Evolutionary conservation across 805 yeast genomes (phyloP).

Genomic region (Kazachstania psychrophila): DNA sequence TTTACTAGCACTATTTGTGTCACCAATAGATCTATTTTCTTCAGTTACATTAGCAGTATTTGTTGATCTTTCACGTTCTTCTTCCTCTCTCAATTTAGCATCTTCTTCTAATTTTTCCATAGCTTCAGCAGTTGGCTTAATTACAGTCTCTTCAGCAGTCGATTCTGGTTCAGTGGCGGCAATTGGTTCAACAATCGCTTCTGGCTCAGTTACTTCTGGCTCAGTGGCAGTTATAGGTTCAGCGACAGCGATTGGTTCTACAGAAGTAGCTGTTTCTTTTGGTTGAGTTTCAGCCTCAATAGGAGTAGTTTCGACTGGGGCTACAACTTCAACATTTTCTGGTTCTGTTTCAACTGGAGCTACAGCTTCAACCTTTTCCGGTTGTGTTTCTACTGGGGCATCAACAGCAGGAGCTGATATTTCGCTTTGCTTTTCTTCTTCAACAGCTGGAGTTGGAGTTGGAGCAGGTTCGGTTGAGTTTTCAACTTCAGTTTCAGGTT

Average conservation of each 20-base stretch:
- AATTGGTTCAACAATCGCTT: neutral
- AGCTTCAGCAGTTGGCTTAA: slow-evolving; percentile 31
- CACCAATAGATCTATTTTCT: slow-evolving; percentile 2
- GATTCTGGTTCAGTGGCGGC: neutral
- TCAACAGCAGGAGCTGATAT: slow-evolving; percentile 1
- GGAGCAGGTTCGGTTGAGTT: too few species aligned
- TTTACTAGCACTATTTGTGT: slow-evolving; percentile 4
- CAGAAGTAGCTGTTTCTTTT: slow-evolving; percentile 3
- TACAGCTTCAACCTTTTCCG: neutral
- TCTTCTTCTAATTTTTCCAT: slow-evolving; percentile 35
- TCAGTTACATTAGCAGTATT: neutral
- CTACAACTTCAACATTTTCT: neutral
- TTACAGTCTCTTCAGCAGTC: slow-evolving; percentile 15
- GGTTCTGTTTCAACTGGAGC: neutral
- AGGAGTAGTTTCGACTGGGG: neutral
- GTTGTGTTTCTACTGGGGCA: neutral
- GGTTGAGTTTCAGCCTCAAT: slow-evolving; percentile 1
- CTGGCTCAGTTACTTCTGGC: neutral
- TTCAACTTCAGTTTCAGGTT: neutral
- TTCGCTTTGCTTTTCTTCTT: neutral
- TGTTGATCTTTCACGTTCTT: slow-evolving; percentile 18
- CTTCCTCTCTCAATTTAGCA: slow-evolving; percentile 33
- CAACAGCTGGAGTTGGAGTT: neutral
- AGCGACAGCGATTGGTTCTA: neutral
- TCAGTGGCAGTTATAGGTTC: slow-evolving; percentile 5